phyloP scores from a whole-genome alignment of 116 monocot genomes.

The Dioscorea cayenensis region DNA sequence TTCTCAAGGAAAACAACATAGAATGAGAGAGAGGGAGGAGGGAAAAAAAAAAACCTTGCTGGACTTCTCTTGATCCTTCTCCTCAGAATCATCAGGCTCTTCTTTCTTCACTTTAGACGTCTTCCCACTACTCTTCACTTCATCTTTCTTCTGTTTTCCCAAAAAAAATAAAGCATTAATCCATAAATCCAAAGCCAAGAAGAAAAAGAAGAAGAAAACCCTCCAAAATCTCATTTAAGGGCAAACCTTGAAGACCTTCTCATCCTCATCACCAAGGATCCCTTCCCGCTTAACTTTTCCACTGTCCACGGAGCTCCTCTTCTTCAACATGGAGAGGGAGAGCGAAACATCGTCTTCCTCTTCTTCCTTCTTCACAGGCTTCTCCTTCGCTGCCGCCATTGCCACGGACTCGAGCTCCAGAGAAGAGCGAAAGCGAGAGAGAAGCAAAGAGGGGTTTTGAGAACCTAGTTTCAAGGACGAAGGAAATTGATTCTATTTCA shows the following conservation, averaged over 20 bases:
- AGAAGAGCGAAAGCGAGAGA: background rate
- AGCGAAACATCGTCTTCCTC: slow-evolving; percentile 24
- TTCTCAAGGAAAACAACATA: background rate
- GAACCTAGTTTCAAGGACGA: background rate
- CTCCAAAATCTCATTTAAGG: background rate
- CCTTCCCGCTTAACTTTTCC: slow-evolving; percentile 24
- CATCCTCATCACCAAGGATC: slow-evolving; percentile 2
- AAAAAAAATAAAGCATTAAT: background rate
- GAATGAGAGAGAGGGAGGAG: background rate
- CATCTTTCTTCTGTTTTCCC: slow-evolving; percentile 4
- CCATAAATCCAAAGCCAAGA: background rate
- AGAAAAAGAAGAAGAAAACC: background rate
- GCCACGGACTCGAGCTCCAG: background rate
- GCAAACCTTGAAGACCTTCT: slow-evolving; percentile 11
- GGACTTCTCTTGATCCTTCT: slow-evolving; percentile 7
- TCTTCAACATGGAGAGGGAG: slow-evolving; percentile 21
- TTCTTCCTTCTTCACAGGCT: slow-evolving; percentile 13
- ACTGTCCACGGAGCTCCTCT: slow-evolving; percentile 10
- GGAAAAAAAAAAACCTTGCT: slow-evolving; percentile 3
- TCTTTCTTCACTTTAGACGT: slow-evolving; percentile 28
- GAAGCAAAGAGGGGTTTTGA: background rate
- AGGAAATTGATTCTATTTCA: background rate
- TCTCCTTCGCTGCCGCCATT: slow-evolving; percentile 17
- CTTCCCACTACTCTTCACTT: slow-evolving; percentile 7
- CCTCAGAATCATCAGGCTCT: slow-evolving; percentile 14